These are phyloP conservation scores for Malassezia restricta DNA, from an alignment of 1,284 basidiomycete genomes.

Conservation along the genomic window DNA sequence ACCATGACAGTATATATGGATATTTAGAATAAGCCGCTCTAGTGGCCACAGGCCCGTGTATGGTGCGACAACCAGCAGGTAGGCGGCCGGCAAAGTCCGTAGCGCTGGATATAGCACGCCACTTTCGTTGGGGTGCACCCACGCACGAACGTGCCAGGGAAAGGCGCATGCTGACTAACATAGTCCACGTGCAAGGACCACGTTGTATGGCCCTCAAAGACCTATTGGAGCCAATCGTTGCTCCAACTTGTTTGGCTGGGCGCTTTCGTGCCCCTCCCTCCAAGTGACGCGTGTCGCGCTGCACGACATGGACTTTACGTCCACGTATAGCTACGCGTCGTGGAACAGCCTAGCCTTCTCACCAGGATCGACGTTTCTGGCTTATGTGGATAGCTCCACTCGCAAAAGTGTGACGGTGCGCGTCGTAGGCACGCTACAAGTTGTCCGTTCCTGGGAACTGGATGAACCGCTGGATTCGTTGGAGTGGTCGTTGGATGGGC, in stretches of 20 bases:
- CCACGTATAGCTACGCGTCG: slow-evolving; percentile 27
- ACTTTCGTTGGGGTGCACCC: no score
- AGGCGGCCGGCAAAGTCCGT: no score
- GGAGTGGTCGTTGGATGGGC: slow-evolving; percentile 32
- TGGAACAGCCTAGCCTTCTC: slow-evolving; percentile 29
- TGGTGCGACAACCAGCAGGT: no score
- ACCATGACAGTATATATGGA: background rate
- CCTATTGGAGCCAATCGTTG: background rate
- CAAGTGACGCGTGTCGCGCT: no score
- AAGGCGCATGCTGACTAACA: background rate
- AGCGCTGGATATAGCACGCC: no score
- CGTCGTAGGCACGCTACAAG: slow-evolving; percentile 30
- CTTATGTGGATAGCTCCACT: slow-evolving; percentile 22
- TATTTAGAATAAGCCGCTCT: no score
- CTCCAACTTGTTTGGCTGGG: background rate
- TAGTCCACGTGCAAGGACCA: background rate
- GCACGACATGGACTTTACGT: slow-evolving; percentile 32
- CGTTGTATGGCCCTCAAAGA: background rate
- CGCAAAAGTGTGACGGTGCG: slow-evolving; percentile 19
- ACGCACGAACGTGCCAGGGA: background rate
- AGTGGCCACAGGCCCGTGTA: background rate
- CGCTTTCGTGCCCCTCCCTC: background rate
- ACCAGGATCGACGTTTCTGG: slow-evolving; percentile 38
- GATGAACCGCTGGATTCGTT: slow-evolving; percentile 20
- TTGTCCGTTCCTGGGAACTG: slow-evolving; percentile 33